Conservation (phyloP, 257 asterid species). For the Scutellaria baicalensis region DNA sequence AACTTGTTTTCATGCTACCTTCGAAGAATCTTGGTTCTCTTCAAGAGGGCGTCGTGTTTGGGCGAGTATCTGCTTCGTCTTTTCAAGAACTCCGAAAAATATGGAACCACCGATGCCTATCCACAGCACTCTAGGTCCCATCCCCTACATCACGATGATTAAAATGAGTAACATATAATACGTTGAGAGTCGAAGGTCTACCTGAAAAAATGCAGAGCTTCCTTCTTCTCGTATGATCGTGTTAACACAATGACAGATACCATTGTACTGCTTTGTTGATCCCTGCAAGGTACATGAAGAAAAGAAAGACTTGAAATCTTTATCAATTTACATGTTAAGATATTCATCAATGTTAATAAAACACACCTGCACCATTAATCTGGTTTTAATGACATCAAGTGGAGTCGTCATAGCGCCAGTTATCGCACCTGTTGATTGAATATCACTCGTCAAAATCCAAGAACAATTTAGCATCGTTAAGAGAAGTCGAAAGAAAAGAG, state of each 20-base stretch:
- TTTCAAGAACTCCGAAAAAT: conserved; percentile 90
- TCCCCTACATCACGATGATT: conserved; percentile 36
- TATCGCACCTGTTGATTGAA: conserved; percentile 55
- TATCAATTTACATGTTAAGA: not conserved
- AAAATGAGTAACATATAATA: too few relatives aligned
- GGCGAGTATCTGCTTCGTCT: conserved; percentile 41
- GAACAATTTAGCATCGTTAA: not conserved
- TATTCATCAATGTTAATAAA: too few relatives aligned
- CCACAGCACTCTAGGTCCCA: conserved; percentile 95
- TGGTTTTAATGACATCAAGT: conserved; percentile 91
- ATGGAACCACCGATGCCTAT: conserved; percentile 97
- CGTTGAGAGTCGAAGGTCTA: too few relatives aligned
- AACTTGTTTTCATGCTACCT: too few relatives aligned
- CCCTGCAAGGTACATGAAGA: conserved; percentile 44
- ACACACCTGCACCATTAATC: conserved; percentile 87
- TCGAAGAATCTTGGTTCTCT: conserved; percentile 28
- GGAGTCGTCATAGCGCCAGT: conserved; percentile 99
- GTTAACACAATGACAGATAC: conserved; percentile 71
- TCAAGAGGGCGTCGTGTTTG: conserved; percentile 25
- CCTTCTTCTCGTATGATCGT: conserved; percentile 85
- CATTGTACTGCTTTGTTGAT: conserved; percentile 73
- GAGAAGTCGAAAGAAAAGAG: not conserved
- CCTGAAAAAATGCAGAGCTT: conserved; percentile 33
- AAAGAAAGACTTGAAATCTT: not conserved
- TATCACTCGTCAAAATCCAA: not conserved